Conservation (phyloP, 371 early-diverging fungal species). For the Rhizopus stolonifer region DNA sequence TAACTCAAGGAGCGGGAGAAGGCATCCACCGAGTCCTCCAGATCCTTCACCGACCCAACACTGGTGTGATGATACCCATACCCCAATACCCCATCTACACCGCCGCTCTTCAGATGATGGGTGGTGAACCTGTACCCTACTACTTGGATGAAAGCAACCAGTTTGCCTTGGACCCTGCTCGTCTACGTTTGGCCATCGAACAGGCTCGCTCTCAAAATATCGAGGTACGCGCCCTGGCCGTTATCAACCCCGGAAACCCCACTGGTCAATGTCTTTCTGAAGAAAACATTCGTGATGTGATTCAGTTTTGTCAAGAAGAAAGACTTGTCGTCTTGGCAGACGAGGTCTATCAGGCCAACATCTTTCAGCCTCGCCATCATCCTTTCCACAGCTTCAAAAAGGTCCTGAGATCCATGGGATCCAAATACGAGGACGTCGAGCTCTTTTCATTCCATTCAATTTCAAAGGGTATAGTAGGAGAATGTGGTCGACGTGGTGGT, state of each 20-base stretch:
- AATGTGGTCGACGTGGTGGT: conserved; percentile 97
- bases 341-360: conserved; percentile 95
- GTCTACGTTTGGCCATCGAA: conserved; percentile 54
- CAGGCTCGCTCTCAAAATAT: conserved; percentile 63
- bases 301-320: conserved; percentile 78
- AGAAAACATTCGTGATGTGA: conserved; percentile 78
- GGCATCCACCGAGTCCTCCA: conserved; percentile 88
- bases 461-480: conserved; percentile 98
- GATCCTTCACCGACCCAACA: conserved; percentile 66
- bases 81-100: conserved; percentile 98
- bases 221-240: conserved; percentile 88
- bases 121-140: conserved; percentile 83
- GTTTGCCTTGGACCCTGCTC: conserved; percentile 73
- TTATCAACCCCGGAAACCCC: conserved; percentile 97
- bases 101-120: conserved; percentile 77
- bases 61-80: conserved; percentile 96
- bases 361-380: conserved; percentile 68
- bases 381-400: conserved; percentile 95
- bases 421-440: conserved; percentile 50
- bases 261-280: conserved; percentile 83
- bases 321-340: conserved; percentile 84
- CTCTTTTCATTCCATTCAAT: conserved; percentile 93
- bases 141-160: conserved; percentile 80
- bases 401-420: conserved; percentile 60
- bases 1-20: conserved; percentile 83